A percentile compares a stretch with the other conserved stretches of the same genome.
These are phyloP conservation scores for Lentinula guzmanii DNA, from an alignment of 768 basidiomycete species.

Conservation along the genomic window DNA sequence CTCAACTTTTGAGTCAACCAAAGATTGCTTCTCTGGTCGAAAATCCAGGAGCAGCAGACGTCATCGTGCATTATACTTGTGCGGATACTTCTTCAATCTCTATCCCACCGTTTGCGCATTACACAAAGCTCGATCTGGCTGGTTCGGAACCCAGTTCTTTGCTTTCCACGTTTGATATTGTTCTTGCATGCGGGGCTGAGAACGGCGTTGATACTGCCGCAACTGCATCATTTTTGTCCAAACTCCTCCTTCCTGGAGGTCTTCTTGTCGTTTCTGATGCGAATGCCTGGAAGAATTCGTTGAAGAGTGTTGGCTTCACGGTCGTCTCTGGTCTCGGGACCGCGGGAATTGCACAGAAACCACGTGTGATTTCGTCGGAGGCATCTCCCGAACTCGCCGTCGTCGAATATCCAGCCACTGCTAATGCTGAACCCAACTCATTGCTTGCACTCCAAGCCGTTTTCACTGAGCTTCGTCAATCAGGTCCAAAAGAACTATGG, in stretches of 20 bases:
- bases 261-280: neutral
- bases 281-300: neutral
- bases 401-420: neutral
- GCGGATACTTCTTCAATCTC: neutral
- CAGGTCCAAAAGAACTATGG: neutral
- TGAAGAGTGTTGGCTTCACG: neutral
- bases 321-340: neutral
- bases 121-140: neutral
- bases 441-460: neutral
- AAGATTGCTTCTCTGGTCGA: neutral
- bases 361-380: neutral
- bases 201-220: no score
- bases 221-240: neutral
- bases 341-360: neutral
- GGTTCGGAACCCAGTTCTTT: neutral
- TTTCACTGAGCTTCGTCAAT: neutral
- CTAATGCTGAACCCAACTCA: neutral
- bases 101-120: neutral
- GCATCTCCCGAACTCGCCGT: neutral
- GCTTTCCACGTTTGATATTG: neutral
- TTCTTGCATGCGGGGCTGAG: neutral
- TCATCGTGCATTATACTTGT: neutral
- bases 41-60: neutral
- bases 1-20: neutral
- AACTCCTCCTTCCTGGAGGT: neutral